Conservation (phyloP, 2,329 filamentous ascomycete species). For the Exophiala phaeomuriformis region DNA sequence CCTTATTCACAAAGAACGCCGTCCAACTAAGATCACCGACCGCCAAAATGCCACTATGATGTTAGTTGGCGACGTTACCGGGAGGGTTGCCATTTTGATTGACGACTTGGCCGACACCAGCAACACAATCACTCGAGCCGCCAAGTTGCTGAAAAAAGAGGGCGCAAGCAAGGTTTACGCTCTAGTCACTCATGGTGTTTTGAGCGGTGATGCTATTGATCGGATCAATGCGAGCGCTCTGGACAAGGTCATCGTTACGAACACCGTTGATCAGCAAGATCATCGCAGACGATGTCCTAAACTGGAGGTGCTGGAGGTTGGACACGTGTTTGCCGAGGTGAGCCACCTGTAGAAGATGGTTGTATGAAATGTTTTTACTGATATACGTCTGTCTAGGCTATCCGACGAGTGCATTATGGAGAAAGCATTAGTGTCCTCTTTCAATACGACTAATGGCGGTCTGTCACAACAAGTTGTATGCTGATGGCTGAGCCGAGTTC, state of each 20-base stretch:
- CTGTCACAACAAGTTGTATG: neutral
- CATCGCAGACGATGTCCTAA: slow-evolving; percentile 73
- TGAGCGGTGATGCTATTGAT: slow-evolving; percentile 90
- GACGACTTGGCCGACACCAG: slow-evolving; percentile 94
- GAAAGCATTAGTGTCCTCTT: slow-evolving; percentile 97
- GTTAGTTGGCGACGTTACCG: slow-evolving; percentile 78
- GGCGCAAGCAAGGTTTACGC: slow-evolving; percentile 84
- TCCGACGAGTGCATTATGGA: slow-evolving; percentile 91
- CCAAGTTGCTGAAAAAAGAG: slow-evolving; percentile 93
- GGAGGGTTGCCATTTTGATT: slow-evolving; percentile 78
- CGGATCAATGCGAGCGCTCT: slow-evolving; percentile 88
- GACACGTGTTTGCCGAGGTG: slow-evolving; percentile 81
- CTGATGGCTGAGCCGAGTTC: neutral
- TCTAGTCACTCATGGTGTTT: slow-evolving; percentile 85
- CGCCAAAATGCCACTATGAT: slow-evolving; percentile 81
- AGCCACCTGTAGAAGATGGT: slow-evolving; percentile 23
- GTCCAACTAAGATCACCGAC: slow-evolving; percentile 78
- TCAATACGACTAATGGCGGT: slow-evolving; percentile 58
- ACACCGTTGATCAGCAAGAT: slow-evolving; percentile 83
- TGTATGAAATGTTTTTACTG: slow-evolving; percentile 9
- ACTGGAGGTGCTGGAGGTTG: slow-evolving; percentile 84
- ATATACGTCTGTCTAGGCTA: slow-evolving; percentile 50
- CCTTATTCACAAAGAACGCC: slow-evolving; percentile 95
- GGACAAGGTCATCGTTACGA: slow-evolving; percentile 91
- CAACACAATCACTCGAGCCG: slow-evolving; percentile 93